Evolutionary conservation across 2,329 filamentous ascomycete genomes (phyloP), one percentile per base, ranked within the genome.

Genomic region (Sarocladiaceae sp.): DNA sequence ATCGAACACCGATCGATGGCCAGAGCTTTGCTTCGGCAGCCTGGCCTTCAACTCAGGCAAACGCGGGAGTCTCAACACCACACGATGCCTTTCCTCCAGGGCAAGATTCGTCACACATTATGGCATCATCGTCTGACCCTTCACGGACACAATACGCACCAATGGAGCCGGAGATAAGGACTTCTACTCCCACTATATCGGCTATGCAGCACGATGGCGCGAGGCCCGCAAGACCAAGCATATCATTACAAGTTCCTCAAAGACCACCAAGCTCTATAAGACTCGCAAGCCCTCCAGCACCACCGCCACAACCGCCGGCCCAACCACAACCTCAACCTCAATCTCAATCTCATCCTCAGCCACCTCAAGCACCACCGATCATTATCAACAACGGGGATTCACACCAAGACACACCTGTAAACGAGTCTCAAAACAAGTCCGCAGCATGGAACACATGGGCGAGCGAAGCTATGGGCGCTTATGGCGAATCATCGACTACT

Each of bases 1-100:
- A 86, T 59, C 72, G 59, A 54, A 65, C 60, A 55, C 76, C 78
- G 1, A 76, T 81, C 13, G 83, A 88, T 56, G 83, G 83, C 0
- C 83, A 86, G 1, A 88, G 84, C 58, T 84, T 83, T 4, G 86
- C 87, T 0, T 88, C 88, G 57, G 84, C 86, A 11, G 60, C 67
- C 8, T 66, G 62, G 61, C 49, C 3, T 82, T 79, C 13, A 83
- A 29, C 20, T 20, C 25, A 48, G 22, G 22, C 26, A 25, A 11
- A n/a, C 13, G 17, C 7, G 22, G 26, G 15, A 20, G 11, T 15
- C 17, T 8, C 8, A 8, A 29, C 44, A 12, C 26, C 28, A 12
- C 44, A 18, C 12, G 20, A 29, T 17, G n/a, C 26, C n/a, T 4
- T n/a, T 8, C 3, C 28, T 20, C 28, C 22, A 11, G 17, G 22